phyloP scores from a whole-genome alignment of 345 rosid genomes.

The Gossypium raimondii region DNA sequence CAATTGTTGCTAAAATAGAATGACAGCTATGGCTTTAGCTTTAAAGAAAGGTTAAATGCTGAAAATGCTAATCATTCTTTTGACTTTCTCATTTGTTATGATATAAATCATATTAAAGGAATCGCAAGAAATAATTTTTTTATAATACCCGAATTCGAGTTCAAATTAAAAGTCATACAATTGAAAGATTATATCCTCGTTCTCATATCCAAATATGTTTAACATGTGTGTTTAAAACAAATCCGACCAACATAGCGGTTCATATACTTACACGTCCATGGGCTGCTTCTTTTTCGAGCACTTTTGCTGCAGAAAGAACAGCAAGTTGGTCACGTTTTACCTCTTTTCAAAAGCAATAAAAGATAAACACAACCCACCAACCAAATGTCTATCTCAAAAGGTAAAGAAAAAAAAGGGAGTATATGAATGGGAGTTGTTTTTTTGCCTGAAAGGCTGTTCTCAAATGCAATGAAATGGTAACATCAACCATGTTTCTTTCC shows the following conservation, averaged over 20 bases:
- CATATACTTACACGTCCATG: neutral
- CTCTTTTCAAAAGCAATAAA: neutral
- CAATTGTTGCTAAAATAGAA: neutral
- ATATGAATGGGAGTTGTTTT: neutral
- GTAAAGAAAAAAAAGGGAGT: neutral
- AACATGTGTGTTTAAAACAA: too few relatives aligned
- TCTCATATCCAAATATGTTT: too few relatives aligned
- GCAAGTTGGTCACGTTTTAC: neutral
- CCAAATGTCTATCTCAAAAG: neutral
- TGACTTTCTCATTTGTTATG: neutral
- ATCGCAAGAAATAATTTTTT: too few relatives aligned
- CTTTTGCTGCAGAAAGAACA: neutral
- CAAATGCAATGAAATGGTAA: conserved; percentile 10
- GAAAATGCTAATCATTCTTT: neutral
- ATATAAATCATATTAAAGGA: neutral
- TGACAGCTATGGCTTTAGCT: neutral
- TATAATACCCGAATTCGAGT: too few relatives aligned
- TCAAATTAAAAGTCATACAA: too few relatives aligned
- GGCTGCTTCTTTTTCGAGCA: neutral
- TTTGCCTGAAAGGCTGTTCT: conserved; percentile 9
- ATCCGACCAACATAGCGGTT: too few relatives aligned
- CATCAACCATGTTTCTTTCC: conserved; percentile 8
- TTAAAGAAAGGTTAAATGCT: neutral
- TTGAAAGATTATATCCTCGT: too few relatives aligned
- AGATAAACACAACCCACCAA: neutral